These are phyloP conservation scores for Fusarium bulbicola DNA, from an alignment of 2,329 filamentous ascomycete species.

Conservation along the genomic window DNA sequence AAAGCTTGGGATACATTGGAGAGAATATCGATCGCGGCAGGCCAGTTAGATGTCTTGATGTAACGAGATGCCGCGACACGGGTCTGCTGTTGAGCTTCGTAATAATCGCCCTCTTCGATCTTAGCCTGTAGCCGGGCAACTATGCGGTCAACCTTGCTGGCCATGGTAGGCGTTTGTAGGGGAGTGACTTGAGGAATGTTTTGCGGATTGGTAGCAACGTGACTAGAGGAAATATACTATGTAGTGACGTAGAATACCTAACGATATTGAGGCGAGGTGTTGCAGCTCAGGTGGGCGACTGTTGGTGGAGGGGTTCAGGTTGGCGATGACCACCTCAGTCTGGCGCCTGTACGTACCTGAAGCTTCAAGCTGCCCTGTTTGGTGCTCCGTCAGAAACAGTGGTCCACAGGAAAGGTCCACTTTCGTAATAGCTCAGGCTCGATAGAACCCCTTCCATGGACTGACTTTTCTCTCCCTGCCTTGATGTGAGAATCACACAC, in stretches of 20 bases:
- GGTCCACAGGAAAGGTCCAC: constrained; percentile 11
- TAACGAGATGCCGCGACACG: constrained; percentile 95
- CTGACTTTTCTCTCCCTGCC: not conserved
- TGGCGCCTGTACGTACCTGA: constrained; percentile 7
- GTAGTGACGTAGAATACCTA: constrained; percentile 35
- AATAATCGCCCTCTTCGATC: constrained; percentile 91
- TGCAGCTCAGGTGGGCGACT: constrained; percentile 13
- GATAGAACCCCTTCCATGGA: not conserved
- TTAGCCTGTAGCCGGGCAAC: constrained; percentile 79
- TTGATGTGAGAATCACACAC: not conserved
- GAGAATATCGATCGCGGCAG: constrained; percentile 86
- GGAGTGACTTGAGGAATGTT: not conserved
- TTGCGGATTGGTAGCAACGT: not conserved
- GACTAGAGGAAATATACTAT: not conserved
- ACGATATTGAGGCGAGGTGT: constrained; percentile 16
- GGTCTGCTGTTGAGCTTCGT: constrained; percentile 98
- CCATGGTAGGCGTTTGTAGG: constrained; percentile 42
- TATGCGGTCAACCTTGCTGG: constrained; percentile 58
- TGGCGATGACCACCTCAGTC: constrained; percentile 7
- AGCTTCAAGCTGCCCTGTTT: constrained; percentile 6
- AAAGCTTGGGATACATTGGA: constrained; percentile 85
- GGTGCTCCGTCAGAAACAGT: not conserved
- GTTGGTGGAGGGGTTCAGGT: constrained; percentile 33
- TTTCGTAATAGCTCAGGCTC: constrained; percentile 1
- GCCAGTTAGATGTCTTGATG: constrained; percentile 86